phyloP scores from a whole-genome alignment of 805 yeast genomes.

The Saccharomycopsis fodiens region DNA sequence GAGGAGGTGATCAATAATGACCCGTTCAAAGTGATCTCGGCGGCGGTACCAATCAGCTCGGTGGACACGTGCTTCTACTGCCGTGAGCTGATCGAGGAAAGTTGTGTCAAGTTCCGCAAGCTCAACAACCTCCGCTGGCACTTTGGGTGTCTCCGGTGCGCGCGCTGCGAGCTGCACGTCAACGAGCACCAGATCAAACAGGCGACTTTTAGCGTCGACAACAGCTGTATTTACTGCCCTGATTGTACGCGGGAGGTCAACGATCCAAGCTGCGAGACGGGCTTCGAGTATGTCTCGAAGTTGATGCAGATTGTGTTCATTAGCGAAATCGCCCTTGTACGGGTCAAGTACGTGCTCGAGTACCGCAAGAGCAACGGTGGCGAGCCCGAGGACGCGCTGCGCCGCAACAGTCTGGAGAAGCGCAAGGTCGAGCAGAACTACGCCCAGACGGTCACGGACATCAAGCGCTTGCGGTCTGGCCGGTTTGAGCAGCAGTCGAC shows the following conservation, averaged over 20 bases:
- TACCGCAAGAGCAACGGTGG: background rate
- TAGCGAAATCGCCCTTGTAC: constrained; percentile 72
- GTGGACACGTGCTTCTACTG: constrained; percentile 75
- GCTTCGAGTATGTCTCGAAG: constrained; percentile 57
- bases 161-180: constrained; percentile 42
- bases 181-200: constrained; percentile 21
- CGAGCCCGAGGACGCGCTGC: constrained; percentile 10
- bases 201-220: constrained; percentile 23
- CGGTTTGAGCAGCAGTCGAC: constrained; percentile 57
- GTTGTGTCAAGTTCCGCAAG: constrained; percentile 48
- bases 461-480: constrained; percentile 65
- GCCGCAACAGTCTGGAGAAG: constrained; percentile 8
- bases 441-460: constrained; percentile 64
- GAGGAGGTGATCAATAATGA: constrained; percentile 25
- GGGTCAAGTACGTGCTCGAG: constrained; percentile 18
- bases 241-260: constrained; percentile 44
- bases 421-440: constrained; percentile 40
- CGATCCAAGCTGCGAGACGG: constrained; percentile 41
- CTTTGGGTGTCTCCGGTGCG: constrained; percentile 60
- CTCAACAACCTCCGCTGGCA: constrained; percentile 74
- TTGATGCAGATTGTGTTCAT: constrained; percentile 69
- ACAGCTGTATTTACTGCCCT: constrained; percentile 51
- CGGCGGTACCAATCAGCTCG: constrained; percentile 44
- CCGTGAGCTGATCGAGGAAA: constrained; percentile 71
- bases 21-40: constrained; percentile 32